Base-by-base conservation (phyloP, 139 green algal species). In the Spirogloea muscicola region DNA sequence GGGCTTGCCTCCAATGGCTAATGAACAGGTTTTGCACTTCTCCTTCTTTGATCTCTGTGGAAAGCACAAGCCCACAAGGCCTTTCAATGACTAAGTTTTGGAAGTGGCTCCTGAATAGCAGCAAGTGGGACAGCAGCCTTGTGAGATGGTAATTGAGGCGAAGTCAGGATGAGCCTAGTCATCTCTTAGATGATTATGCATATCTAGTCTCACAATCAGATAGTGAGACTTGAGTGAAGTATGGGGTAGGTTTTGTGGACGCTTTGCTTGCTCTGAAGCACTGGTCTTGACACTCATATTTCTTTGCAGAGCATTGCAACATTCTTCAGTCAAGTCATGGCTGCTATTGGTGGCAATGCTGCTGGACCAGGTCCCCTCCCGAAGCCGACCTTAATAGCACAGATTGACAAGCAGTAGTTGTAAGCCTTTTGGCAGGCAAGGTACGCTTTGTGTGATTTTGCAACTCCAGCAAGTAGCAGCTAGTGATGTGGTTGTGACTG, bases 291-390 rank as follows among this genome's bases (percentile, higher is more conserved):
- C 57, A 72, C n/a, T 72, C 21, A 31, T 21, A 4, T 29, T 76
- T 2, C 38, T 75, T 33, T 79, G 77, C 72, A 92, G 38, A 89
- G 81, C 44, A 88, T 98, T 37, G 83, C 89, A 36, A 88, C 71
- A 36, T 98, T 97, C 82, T 95, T 98, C 86, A 91, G 83, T 79
- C 89, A 95, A 68, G 93, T 94, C 4, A 83, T 98, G 51, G 84
- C 90, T 10, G 93, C 93, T 10, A 81, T 98, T 3, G 93, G 92
- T n/a, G 94, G 94, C 31, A 96, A 91, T 58, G 93, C 87, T 1
- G 88, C 89, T 18, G 93, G 92, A 5, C 91, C 92, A 77, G 90
- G 90, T 94, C 65, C 4, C 33, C 7, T 55, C 21, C 46, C n/a
- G n/a, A 21, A 31, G n/a, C 21, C n/a, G 46, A 31, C n/a, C 21